Conservation (phyloP, 2,329 filamentous ascomycete species). For the Colletotrichum lindemuthianum region DNA sequence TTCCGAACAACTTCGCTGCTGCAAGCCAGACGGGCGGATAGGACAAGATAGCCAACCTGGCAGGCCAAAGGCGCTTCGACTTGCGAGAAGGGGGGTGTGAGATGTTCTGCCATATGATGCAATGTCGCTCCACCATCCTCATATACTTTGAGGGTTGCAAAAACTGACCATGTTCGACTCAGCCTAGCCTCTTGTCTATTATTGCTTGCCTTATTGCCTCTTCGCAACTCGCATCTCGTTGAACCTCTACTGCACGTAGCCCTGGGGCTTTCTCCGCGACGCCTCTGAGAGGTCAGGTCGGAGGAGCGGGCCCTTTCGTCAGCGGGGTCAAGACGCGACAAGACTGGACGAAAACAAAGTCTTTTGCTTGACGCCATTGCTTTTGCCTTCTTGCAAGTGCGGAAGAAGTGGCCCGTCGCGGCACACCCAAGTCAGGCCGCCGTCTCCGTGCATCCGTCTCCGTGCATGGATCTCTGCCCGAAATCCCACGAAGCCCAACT, state of each 20-base stretch:
- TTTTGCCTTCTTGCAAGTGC: not conserved
- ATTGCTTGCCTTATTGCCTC: conserved; percentile 18
- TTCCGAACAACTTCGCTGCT: not conserved
- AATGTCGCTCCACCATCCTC: conserved; percentile 17
- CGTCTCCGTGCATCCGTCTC: conserved; percentile 3
- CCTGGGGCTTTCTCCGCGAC: not conserved
- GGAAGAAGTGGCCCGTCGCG: not conserved
- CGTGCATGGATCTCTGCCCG: conserved; percentile 23
- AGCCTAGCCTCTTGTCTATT: conserved; percentile 16
- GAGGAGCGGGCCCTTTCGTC: not conserved
- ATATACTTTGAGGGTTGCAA: conserved; percentile 17
- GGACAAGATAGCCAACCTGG: too few relatives aligned
- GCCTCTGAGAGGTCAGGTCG: not conserved
- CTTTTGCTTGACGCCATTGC: conserved; percentile 9
- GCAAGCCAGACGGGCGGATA: conserved; percentile 4
- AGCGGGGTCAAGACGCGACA: not conserved
- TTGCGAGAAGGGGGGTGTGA: too few relatives aligned
- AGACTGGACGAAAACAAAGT: not conserved
- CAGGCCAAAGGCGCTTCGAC: too few relatives aligned
- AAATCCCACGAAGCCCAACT: conserved; percentile 19
- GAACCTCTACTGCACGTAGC: not conserved
- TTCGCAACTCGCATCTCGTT: not conserved
- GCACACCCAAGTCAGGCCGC: conserved; percentile 12
- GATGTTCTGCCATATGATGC: not conserved
- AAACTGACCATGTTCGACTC: conserved; percentile 8